These are phyloP conservation scores for Schwanniomyces yamadae DNA, from an alignment of 805 yeast species.

Conservation along the genomic window DNA sequence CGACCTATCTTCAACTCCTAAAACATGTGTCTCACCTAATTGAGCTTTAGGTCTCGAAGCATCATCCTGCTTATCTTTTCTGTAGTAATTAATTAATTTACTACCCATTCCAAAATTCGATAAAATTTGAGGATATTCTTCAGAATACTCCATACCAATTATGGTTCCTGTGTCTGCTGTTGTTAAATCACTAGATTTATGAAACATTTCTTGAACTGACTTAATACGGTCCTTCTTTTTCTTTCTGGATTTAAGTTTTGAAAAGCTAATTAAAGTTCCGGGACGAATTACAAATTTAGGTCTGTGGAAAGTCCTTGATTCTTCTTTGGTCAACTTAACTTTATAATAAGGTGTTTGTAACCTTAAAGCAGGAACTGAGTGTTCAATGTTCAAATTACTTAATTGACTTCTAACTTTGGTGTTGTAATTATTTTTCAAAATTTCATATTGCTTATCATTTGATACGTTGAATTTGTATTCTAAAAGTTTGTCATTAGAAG, in stretches of 20 bases:
- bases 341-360: constrained; percentile 90
- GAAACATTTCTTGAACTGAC: constrained; percentile 70
- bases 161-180: constrained; percentile 79
- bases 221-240: constrained; percentile 88
- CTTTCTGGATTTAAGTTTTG: constrained; percentile 74
- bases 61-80: constrained; percentile 81
- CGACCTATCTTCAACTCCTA: constrained; percentile 94
- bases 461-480: constrained; percentile 74
- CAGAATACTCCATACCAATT: constrained; percentile 83
- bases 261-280: constrained; percentile 72
- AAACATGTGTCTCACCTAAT: constrained; percentile 91
- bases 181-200: constrained; percentile 71
- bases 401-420: constrained; percentile 89
- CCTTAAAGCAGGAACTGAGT: constrained; percentile 81
- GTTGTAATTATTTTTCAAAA: constrained; percentile 81
- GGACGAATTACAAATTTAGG: constrained; percentile 74
- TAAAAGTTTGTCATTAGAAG: constrained; percentile 54
- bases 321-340: constrained; percentile 65
- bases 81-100: constrained; percentile 86
- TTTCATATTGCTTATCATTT: constrained; percentile 83
- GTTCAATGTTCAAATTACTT: constrained; percentile 88
- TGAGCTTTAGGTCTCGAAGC: constrained; percentile 81
- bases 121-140: constrained; percentile 78
- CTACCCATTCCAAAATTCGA: constrained; percentile 96
- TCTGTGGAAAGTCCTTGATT: constrained; percentile 77